Evolutionary conservation across 2,329 filamentous ascomycete species (phyloP), one percentile per base, ranked within the genome.

Genomic region (Diaporthe citrichinensis): DNA sequence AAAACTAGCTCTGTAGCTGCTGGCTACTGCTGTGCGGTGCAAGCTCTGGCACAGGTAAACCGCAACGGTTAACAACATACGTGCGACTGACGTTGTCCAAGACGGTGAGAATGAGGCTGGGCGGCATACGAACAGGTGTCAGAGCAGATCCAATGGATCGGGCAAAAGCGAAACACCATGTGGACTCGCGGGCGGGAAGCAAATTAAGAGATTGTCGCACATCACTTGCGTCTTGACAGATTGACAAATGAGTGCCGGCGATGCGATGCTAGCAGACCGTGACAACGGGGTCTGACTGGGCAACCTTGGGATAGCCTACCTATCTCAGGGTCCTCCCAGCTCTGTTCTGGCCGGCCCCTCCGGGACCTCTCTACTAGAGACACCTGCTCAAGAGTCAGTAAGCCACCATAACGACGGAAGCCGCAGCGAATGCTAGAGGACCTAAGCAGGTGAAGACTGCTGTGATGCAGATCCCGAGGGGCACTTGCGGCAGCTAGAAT

Each of bases 141-240:
- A 41, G 49, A 23, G 23, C 17, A 39, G 65, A 69, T 28, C 65
- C 65, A 69, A 41, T 53, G 34, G 25, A 28, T 49, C 25, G 65
- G 34, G 39, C 34, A 41, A 69, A 69, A 69, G 49, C 49, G 65
- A 69, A 31, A 55, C 65, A 55, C n/a, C 49, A 55, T 41, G 65
- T 69, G 46, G 62, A 53, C 34, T 53, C 10, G 31, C 53, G 65
- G 65, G 49, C 49, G 23, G 34, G 49, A 69, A 55, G 49, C 49
- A 69, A 69, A 69, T 69, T 39, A 68, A 68, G 12, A 39, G 62
- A 36, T 51, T 51, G 44, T 68, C 31, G 65, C 65, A 68, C 65
- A n/a, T 25, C 46, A 28, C 49, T 5, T 68, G 46, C 14, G 65
- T 28, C 7, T 20, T 39, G 65, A 36, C 61, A 49, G 41, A 34